Conservation (phyloP, 2,329 filamentous ascomycete genomes). For the Trichophyton equinum region DNA sequence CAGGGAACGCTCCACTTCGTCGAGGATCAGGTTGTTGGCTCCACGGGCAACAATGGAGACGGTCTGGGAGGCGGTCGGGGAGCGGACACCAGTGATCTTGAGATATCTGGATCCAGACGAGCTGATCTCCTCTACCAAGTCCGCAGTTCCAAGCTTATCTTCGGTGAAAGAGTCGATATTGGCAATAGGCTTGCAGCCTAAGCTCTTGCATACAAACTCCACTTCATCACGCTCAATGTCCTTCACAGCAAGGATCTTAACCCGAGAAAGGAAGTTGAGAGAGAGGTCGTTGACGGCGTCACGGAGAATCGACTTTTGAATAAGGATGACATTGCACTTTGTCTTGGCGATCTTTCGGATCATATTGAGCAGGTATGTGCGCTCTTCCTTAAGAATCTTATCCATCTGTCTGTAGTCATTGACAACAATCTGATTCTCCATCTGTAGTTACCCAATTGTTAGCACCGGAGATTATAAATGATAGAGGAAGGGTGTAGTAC, state of each 20-base stretch:
- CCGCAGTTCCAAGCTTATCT: slow-evolving; percentile 89
- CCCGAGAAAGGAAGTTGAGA: slow-evolving; percentile 91
- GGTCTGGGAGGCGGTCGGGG: slow-evolving; percentile 58
- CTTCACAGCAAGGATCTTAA: slow-evolving; percentile 91
- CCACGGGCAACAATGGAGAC: slow-evolving; percentile 90
- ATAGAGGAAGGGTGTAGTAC: slow-evolving; percentile 22
- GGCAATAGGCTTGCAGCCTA: slow-evolving; percentile 96
- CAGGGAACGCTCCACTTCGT: slow-evolving; percentile 91
- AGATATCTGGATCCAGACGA: slow-evolving; percentile 81
- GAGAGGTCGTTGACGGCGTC: slow-evolving; percentile 97
- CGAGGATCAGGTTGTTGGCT: slow-evolving; percentile 85
- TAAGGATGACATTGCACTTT: slow-evolving; percentile 96
- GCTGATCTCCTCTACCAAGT: slow-evolving; percentile 85
- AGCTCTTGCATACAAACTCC: slow-evolving; percentile 98
- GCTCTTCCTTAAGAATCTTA: slow-evolving; percentile 99
- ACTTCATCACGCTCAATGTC: slow-evolving; percentile 98
- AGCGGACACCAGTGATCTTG: slow-evolving; percentile 85
- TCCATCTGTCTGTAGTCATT: slow-evolving; percentile 99
- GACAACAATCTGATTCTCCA: slow-evolving; percentile 99
- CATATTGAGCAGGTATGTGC: slow-evolving; percentile 94
- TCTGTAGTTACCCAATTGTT: slow-evolving; percentile 38
- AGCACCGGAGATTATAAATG: slow-evolving; percentile 15
- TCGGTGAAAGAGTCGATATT: slow-evolving; percentile 98
- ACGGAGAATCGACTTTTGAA: slow-evolving; percentile 95
- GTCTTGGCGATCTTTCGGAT: slow-evolving; percentile 99